Percentiles rank a stretch among this genome's conserved stretches.
Evolutionary conservation across 345 rosid genomes (phyloP).

Genomic region (Brassica carinata): DNA sequence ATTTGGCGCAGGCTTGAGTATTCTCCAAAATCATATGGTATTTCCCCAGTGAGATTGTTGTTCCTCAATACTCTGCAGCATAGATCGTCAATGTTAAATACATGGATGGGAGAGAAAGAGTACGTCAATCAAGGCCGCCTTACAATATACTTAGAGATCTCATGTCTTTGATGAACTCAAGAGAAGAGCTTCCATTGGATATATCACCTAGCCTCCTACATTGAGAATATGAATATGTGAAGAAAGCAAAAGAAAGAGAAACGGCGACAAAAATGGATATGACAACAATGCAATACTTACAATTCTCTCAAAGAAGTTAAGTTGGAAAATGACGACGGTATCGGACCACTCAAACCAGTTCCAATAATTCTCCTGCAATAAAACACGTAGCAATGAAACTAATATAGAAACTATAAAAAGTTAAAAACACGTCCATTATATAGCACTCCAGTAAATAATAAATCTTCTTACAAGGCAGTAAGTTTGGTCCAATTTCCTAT

Average conservation of each 20-base stretch:
- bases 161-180: too few species aligned
- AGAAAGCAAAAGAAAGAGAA: conserved; percentile 5
- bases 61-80: too few species aligned
- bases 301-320: conserved; percentile 50
- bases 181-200: too few species aligned
- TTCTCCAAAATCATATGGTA: too few species aligned
- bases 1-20: too few species aligned
- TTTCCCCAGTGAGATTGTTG: too few species aligned
- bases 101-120: too few species aligned
- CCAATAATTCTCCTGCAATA: conserved; percentile 61
- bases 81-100: too few species aligned
- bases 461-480: conserved; percentile 43
- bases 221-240: neutral
- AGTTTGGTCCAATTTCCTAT: conserved; percentile 59
- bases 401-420: neutral
- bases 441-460: neutral
- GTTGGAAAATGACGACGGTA: conserved; percentile 59
- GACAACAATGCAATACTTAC: conserved; percentile 47
- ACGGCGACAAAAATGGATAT: neutral
- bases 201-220: too few species aligned
- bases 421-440: neutral
- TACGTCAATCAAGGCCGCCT: too few species aligned
- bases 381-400: conserved; percentile 18
- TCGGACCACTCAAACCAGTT: conserved; percentile 61
- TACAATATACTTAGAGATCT: too few species aligned